Percentiles rank a stretch among this genome's conserved stretches.
These are phyloP conservation scores for Sclerotinia borealis DNA, from an alignment of 2,329 filamentous ascomycete genomes.

Conservation along the genomic window DNA sequence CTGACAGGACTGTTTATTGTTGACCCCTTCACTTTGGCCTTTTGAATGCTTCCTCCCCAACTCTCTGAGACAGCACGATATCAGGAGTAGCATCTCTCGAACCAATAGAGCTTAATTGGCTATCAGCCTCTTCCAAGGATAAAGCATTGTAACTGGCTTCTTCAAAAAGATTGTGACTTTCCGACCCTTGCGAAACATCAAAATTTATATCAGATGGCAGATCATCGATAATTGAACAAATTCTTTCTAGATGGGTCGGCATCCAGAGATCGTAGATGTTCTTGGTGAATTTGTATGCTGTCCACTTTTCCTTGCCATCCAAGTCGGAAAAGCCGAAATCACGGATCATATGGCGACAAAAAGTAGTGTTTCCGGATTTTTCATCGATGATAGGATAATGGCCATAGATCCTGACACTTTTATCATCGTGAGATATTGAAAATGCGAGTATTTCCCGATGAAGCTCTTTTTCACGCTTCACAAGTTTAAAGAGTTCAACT, in stretches of 20 bases:
- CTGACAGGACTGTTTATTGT: too few species aligned
- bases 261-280: constrained; percentile 32
- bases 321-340: constrained; percentile 24
- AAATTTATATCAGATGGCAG: too few species aligned
- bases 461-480: constrained; percentile 17
- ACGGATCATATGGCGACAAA: constrained; percentile 29
- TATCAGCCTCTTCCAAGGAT: too few species aligned
- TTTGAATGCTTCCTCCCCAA: too few species aligned
- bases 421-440: constrained; percentile 28
- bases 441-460: constrained; percentile 38
- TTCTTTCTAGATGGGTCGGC: constrained; percentile 29
- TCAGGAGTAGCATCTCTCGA: too few species aligned
- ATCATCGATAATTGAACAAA: constrained; percentile 17
- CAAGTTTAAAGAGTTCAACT: constrained; percentile 27
- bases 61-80: too few species aligned
- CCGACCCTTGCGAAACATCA: too few species aligned
- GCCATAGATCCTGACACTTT: constrained; percentile 30
- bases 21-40: too few species aligned
- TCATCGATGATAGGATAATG: constrained; percentile 29
- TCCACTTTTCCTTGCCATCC: constrained; percentile 31
- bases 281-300: constrained; percentile 21
- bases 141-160: too few species aligned
- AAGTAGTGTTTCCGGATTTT: constrained; percentile 19
- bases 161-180: too few species aligned
- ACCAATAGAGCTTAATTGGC: too few species aligned